Evolutionary conservation across 345 rosid genomes (phyloP), one percentile per base, ranked within the genome.

Genomic region (Populus davidiana): DNA sequence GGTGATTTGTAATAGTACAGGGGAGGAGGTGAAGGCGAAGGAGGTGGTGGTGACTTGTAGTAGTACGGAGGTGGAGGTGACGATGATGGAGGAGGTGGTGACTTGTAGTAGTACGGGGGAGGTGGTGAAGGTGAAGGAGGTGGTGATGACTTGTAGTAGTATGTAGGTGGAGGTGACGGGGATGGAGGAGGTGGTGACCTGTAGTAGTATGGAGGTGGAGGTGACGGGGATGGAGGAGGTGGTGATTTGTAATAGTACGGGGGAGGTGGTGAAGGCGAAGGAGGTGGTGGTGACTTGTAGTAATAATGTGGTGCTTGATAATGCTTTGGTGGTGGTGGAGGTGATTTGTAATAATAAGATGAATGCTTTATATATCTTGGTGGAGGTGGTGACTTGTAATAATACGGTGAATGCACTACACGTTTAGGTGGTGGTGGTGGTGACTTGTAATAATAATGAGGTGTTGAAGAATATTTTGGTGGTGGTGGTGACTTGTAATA

Each of bases 101-200:
- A 36, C 0, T 36, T 36, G 39, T 36, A 36, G 1, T 36, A 36
- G 8, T 36, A 36, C 0, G 39, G 1, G 0, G 39, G 8, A 5
- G 39, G 39, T 1, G 39, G 39, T 5, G 39, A 6, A 0, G 6
- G 0, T 0, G 0, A 5, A 0, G 39, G 44, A 0, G 44, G 12
- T 0, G 44, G 44, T 1, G 44, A 13, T 0, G 13, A 41, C 0
- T 2, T 41, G 44, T 41, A 41, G 0, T 41, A 2, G 13, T 41
- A 41, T 2, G 44, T 3, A 0, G 44, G 13, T 0, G 3, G 13
- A 0, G 44, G 44, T 41, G 44, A 41, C 0, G 44, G 13, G 0
- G 13, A 41, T 0, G 3, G 44, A 2, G 44, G 44, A 10, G 44
- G 3, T 8, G 13, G 44, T 8, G 44, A 41, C 0, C 10, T 10